A percentile compares a stretch with the other conserved stretches of the same genome.
Conservation (phyloP, 2,329 filamentous ascomycete species). For the Fusarium guadeloupense region DNA sequence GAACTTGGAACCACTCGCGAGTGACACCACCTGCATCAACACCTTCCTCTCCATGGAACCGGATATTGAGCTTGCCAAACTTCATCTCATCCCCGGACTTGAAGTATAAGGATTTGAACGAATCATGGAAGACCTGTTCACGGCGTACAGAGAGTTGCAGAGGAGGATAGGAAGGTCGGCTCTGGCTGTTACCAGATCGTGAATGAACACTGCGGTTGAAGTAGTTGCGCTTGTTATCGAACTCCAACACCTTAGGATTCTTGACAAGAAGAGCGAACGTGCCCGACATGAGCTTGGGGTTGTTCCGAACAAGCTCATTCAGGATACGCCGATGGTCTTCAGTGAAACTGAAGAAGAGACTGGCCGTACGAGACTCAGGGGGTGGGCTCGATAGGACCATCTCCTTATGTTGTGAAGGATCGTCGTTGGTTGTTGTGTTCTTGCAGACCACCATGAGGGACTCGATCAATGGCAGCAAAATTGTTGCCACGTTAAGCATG, state of each 20-base stretch:
- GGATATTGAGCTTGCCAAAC: constrained; percentile 96
- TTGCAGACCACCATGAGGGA: constrained; percentile 99
- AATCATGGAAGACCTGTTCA: constrained; percentile 97
- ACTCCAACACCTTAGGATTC: constrained; percentile 98
- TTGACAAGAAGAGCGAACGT: constrained; percentile 96
- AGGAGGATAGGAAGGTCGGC: constrained; percentile 73
- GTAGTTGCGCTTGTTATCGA: constrained; percentile 99
- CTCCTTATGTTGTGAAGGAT: constrained; percentile 69
- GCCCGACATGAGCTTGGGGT: constrained; percentile 97
- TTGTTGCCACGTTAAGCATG: constrained; percentile 97
- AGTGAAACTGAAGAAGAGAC: constrained; percentile 95
- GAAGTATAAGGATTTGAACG: constrained; percentile 98
- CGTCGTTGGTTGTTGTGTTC: constrained; percentile 85
- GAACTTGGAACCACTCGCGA: constrained; percentile 98
- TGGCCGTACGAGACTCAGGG: constrained; percentile 85
- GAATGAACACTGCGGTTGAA: constrained; percentile 92
- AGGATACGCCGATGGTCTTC: constrained; percentile 97
- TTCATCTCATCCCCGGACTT: constrained; percentile 98
- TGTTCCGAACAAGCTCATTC: constrained; percentile 96
- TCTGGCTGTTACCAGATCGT: constrained; percentile 71
- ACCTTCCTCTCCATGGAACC: constrained; percentile 96
- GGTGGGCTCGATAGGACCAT: constrained; percentile 75
- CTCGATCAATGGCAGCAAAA: constrained; percentile 92
- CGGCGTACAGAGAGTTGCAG: constrained; percentile 90
- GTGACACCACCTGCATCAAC: constrained; percentile 98